Evolutionary conservation across 768 basidiomycete genomes (phyloP), one percentile per base, ranked within the genome.

Genomic region (Boletus reticuloceps): DNA sequence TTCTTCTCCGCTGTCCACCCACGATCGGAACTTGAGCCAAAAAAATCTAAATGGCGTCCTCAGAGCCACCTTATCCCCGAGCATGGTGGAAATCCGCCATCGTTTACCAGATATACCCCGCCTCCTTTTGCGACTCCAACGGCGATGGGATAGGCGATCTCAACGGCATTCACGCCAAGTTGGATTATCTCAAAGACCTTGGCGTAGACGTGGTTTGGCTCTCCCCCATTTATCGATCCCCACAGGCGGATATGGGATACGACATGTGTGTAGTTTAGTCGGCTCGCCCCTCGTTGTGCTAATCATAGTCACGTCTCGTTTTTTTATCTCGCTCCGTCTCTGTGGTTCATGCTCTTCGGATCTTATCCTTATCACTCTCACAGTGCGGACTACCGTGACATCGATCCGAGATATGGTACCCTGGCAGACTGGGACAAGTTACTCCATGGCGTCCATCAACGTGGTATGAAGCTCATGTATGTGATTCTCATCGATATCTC

Each of bases 141-240:
- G 85, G 82, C 1, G 84, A 86, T 65, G 88, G 86, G 0, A 67
- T 82, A 38, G 88, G 88, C 12, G 88, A 89, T 66, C 75, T 92
- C 37, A 79, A 77, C 22, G 88, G 88, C 16, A 87, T 92, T 54
- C 62, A 71, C 25, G 64, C 74, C 37, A 86, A 88, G 63, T 72
- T 91, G 9, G 84, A 86, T 59, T 88, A 91, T 66, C 73, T 91
- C 50, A 79, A 82, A 52, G 78, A 81, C 45, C 76, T 91, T 6
- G 88, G 87, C 0, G 82, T 84, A 5, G 81, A 87, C 57, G 77
- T 84, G 0, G 62, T 89, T 14, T 90, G 88, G 88, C 76, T 90
- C 16, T 63, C 58, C 0, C 64, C 66, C 41, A 88, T 90, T 40
- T 91, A 88, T 70, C 75, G 77, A 50, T 83, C 81, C 2, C 88